Percentiles rank a stretch among this genome's conserved stretches.
phyloP scores from a whole-genome alignment of 805 yeast species.

The Ogataea corticis region DNA sequence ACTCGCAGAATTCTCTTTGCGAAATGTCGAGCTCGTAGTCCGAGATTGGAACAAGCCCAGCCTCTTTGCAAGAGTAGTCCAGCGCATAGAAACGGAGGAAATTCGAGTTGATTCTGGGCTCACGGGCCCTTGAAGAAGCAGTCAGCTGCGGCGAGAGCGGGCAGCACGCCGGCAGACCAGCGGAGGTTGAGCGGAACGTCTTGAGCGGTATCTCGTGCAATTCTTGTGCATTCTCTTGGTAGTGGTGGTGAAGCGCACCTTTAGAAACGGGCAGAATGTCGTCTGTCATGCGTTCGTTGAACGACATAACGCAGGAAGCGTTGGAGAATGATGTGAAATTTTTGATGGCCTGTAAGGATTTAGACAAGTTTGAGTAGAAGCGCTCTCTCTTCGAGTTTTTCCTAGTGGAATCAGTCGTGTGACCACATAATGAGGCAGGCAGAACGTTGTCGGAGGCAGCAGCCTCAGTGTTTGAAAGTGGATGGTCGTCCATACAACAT shows the following conservation, averaged over 20 bases:
- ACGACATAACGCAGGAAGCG: conserved; percentile 13
- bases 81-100: conserved; percentile 52
- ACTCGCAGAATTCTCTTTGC: conserved; percentile 30
- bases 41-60: conserved; percentile 34
- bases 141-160: not conserved
- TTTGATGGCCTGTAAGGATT: conserved; percentile 14
- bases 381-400: conserved; percentile 10
- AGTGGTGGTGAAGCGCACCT: not conserved
- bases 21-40: conserved; percentile 37
- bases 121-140: conserved; percentile 33
- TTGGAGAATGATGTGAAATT: conserved; percentile 9
- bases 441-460: not conserved
- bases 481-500: conserved; percentile 10
- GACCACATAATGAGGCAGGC: not conserved
- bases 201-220: conserved; percentile 12
- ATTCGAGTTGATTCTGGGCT: conserved; percentile 49
- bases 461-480: conserved; percentile 7
- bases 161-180: not conserved
- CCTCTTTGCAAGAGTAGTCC: conserved; percentile 43
- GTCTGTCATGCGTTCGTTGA: conserved; percentile 21
- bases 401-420: not conserved
- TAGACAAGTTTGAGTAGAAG: conserved; percentile 12
- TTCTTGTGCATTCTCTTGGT: not conserved
- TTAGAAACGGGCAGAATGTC: conserved; percentile 13
- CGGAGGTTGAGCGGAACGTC: conserved; percentile 14